phyloP scores from a whole-genome alignment of 2,329 filamentous ascomycete species.

The Aspergillus cejpii region DNA sequence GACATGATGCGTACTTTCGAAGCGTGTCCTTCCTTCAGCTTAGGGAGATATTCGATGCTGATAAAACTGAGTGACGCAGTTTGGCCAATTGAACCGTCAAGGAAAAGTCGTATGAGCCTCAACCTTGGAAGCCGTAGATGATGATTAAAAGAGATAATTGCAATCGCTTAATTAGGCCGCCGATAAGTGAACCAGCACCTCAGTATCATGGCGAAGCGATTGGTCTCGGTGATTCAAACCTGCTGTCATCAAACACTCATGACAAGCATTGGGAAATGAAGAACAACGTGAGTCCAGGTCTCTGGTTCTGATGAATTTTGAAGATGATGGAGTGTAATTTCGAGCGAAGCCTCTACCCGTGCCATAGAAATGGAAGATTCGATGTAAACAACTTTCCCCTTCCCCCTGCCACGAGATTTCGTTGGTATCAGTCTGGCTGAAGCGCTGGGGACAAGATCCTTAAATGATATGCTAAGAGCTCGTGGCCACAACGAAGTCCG shows the following conservation, averaged over 20 bases:
- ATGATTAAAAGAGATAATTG: not conserved
- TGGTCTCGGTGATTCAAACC: not conserved
- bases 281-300: not conserved
- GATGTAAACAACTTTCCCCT: not conserved
- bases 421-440: not conserved
- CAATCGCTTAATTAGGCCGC: not conserved
- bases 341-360: conserved; percentile 3
- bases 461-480: not conserved
- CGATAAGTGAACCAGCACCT: conserved; percentile 3
- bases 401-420: not conserved
- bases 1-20: conserved; percentile 48
- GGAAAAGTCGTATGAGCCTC: no score
- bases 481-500: not conserved
- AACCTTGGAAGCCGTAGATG: no score
- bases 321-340: conserved; percentile 2
- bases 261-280: conserved; percentile 1
- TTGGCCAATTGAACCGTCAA: no score
- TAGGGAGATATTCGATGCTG: conserved; percentile 15
- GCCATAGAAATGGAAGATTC: conserved; percentile 4
- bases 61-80: conserved; percentile 6
- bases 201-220: conserved; percentile 5
- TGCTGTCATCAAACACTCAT: not conserved
- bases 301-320: not conserved
- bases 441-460: not conserved
- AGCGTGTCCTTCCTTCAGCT: conserved; percentile 17